Base-by-base conservation (phyloP, 441 rosid species). In the Jatropha multifida region DNA sequence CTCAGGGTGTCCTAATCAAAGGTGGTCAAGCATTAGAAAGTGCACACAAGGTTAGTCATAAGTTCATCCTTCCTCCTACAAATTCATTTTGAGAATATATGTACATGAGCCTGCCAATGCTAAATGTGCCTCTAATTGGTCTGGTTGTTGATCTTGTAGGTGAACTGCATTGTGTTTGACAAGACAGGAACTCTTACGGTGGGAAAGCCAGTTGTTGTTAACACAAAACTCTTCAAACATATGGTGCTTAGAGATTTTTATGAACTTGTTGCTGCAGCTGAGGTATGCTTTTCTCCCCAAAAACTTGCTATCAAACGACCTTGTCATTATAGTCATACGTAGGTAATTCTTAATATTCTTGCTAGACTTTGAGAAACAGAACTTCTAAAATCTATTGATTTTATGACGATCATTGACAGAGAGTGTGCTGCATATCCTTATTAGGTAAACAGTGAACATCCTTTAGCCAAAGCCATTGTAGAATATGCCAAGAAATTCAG, bases 101-200 rank as follows among this genome's bases (percentile, higher is more conserved):
- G 48, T 70, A 49, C 15, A 49, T 69, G 65, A 59, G 55, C 42
- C 38, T 41, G 26, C 2, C 32, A 32, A 32, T 32, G 2, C 32
- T 51, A 44, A 14, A 42, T 56, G 5, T 75, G 23, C 26, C 14
- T 20, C 20, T 83, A 42, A 73, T 20, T 8, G 23, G 12, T 54
- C 46, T n/a, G 32, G 4, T 40, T 5, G 66, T 58, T 74, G 66
- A 72, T 54, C 66, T 78, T 78, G 81, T 77, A 92, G 98, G 97
- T 92, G 79, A 89, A 79, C 70, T 92, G 97, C 88, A 81, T 95
- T 72, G 91, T 93, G 65, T 95, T 95, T 83, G 98, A 95, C 88
- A 95, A 93, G 87, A 95, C 99, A 5, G 98, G 98, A 72, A 95
- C 98, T 48, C 98, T 91, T 40, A 95, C 99, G 0, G 80, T 86